Evolutionary conservation across 805 yeast species (phyloP).

Genomic region (Metschnikowia chrysomelidarum): DNA sequence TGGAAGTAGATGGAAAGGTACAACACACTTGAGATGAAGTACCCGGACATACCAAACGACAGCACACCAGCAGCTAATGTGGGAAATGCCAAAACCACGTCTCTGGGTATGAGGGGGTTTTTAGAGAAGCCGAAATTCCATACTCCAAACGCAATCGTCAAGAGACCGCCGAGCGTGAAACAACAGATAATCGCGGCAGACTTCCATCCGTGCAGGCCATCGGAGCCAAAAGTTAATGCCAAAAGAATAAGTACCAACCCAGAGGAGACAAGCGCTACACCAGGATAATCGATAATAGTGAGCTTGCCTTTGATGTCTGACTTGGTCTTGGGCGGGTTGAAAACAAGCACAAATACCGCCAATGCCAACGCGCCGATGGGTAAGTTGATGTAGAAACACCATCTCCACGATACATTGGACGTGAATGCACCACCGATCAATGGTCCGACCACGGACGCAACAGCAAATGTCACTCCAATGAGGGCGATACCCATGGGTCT

Average conservation of each 20-base stretch:
- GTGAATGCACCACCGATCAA: slow-evolving; percentile 28
- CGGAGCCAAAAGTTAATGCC: slow-evolving; percentile 25
- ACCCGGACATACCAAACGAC: slow-evolving; percentile 18
- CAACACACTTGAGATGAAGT: slow-evolving; percentile 19
- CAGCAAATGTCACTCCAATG: slow-evolving; percentile 20
- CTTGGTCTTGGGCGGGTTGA: slow-evolving; percentile 22
- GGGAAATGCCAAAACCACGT: slow-evolving; percentile 15
- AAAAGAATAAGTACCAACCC: slow-evolving; percentile 24
- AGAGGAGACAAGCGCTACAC: slow-evolving; percentile 19
- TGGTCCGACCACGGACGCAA: slow-evolving; percentile 27
- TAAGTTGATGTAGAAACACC: slow-evolving; percentile 29
- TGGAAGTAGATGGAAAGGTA: slow-evolving; percentile 50
- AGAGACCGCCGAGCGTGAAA: slow-evolving; percentile 22
- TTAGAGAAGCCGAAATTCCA: slow-evolving; percentile 22
- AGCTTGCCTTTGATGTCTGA: slow-evolving; percentile 16
- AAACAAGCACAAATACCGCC: slow-evolving; percentile 17
- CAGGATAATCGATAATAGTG: slow-evolving; percentile 21
- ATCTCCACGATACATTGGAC: slow-evolving; percentile 26
- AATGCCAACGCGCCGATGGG: slow-evolving; percentile 25
- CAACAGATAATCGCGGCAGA: slow-evolving; percentile 25
- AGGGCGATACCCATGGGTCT: slow-evolving; percentile 25
- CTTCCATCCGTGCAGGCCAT: slow-evolving; percentile 20
- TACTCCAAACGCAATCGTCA: slow-evolving; percentile 16
- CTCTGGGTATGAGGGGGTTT: slow-evolving; percentile 21
- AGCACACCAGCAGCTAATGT: slow-evolving; percentile 17